A percentile compares a stretch with the other conserved stretches of the same genome.
phyloP scores from a whole-genome alignment of 2,329 filamentous ascomycete genomes.

The Nothomitra cinnamomea region DNA sequence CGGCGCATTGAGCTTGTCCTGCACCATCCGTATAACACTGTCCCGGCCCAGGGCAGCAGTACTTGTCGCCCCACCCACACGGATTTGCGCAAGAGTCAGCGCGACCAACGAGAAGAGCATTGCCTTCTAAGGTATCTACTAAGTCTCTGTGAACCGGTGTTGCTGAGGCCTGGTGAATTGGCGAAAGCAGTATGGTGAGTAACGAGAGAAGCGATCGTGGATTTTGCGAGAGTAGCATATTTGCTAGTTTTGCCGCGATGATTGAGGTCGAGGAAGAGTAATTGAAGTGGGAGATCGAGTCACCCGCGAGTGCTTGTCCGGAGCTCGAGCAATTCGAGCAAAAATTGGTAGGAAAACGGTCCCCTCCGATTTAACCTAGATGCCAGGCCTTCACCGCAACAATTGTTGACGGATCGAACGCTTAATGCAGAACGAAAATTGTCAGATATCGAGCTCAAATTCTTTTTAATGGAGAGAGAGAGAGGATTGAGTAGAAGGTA shows the following conservation, averaged over 20 bases:
- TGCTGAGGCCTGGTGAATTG: not conserved
- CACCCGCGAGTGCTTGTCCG: no score
- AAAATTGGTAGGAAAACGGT: not conserved
- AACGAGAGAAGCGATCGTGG: not conserved
- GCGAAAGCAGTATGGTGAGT: not conserved
- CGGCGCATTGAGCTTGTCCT: constrained; percentile 30
- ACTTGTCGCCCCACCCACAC: constrained; percentile 33
- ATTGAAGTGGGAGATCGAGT: not conserved
- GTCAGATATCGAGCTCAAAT: not conserved
- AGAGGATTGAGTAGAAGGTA: not conserved
- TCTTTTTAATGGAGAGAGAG: not conserved
- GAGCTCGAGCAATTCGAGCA: not conserved
- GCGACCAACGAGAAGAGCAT: constrained; percentile 10
- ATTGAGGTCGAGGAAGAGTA: not conserved
- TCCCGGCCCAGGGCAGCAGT: constrained; percentile 30
- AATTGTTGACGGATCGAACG: constrained; percentile 1
- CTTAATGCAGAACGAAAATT: not conserved
- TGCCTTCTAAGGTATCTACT: not conserved
- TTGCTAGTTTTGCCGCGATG: not conserved
- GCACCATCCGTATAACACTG: constrained; percentile 32
- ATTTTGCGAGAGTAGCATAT: constrained; percentile 1
- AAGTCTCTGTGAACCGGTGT: constrained; percentile 1
- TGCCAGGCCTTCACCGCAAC: constrained; percentile 1
- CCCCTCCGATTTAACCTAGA: not conserved
- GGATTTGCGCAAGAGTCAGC: constrained; percentile 29